A percentile compares a stretch with the other conserved stretches of the same genome.
phyloP scores from a whole-genome alignment of 305 asterid genomes.

The Fraxinus angustifolia region DNA sequence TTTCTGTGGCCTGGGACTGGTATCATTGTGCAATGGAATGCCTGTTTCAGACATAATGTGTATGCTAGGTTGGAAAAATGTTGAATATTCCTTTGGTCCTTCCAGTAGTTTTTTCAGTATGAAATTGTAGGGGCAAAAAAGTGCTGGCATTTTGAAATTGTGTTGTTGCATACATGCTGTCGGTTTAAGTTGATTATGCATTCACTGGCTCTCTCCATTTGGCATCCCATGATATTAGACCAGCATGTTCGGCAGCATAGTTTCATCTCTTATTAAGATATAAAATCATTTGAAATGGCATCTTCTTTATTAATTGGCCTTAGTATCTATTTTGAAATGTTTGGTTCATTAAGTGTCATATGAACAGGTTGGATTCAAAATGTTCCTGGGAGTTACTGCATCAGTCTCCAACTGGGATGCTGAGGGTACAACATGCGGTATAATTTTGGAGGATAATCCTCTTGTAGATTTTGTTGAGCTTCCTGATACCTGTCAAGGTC shows the following conservation, averaged over 20 bases:
- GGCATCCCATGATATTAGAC: not conserved
- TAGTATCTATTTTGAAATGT: not conserved
- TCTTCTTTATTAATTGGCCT: not conserved
- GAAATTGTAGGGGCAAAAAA: not conserved
- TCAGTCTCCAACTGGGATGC: conserved; percentile 84
- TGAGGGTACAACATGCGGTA: conserved; percentile 93
- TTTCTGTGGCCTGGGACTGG: not conserved
- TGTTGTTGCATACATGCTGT: not conserved
- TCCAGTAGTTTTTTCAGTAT: not conserved
- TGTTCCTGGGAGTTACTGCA: conserved; percentile 94
- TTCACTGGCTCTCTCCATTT: not conserved
- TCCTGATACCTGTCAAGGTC: conserved; percentile 96
- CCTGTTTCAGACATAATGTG: not conserved
- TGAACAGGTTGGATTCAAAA: conserved; percentile 85
- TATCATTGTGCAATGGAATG: not conserved
- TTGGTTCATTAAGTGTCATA: not conserved
- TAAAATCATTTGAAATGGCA: not conserved
- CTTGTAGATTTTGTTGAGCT: conserved; percentile 95
- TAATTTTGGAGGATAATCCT: conserved; percentile 91
- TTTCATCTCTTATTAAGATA: not conserved
- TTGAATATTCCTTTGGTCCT: not conserved
- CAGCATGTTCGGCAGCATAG: not conserved
- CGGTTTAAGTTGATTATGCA: not conserved
- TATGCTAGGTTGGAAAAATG: not conserved
- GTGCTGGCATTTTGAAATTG: not conserved